A percentile compares a stretch with the other conserved stretches of the same genome.
Conservation (phyloP, 257 asterid species). For the Solanum clarkiae region DNA sequence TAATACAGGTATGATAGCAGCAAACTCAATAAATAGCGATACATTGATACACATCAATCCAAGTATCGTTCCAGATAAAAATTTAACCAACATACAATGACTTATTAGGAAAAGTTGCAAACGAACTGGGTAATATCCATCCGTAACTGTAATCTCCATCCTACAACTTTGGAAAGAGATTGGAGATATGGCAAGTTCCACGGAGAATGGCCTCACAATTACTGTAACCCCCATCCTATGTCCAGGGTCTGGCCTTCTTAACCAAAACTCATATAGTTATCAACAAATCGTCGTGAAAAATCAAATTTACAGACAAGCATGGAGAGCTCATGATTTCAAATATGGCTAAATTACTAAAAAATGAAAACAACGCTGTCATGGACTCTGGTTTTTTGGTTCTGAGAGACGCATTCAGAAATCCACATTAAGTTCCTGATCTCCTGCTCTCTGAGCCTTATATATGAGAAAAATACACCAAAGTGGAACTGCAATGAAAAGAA, state of each 20-base stretch:
- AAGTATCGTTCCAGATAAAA: not conserved
- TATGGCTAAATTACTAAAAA: constrained; percentile 28
- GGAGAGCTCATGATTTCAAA: not conserved
- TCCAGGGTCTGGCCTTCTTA: not conserved
- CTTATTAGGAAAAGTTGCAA: constrained; percentile 1
- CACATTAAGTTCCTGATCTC: constrained; percentile 97
- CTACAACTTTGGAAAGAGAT: not conserved
- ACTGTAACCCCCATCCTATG: not conserved
- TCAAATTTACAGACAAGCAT: not conserved
- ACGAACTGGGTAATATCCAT: not conserved
- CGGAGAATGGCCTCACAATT: not conserved
- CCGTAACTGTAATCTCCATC: not conserved
- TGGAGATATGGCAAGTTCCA: not conserved
- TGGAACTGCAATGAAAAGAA: constrained; percentile 59
- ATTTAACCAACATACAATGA: not conserved
- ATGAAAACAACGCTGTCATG: constrained; percentile 90
- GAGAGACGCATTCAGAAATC: constrained; percentile 96
- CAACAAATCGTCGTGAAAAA: not conserved
- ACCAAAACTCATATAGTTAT: not conserved
- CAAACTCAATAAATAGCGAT: not conserved
- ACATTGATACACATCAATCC: not conserved
- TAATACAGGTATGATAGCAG: not conserved
- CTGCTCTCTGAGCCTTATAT: constrained; percentile 89
- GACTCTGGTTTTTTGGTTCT: constrained; percentile 88
- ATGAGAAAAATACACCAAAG: constrained; percentile 76